phyloP scores from a whole-genome alignment of 2,329 filamentous ascomycete species.

The Didymella glomerata region DNA sequence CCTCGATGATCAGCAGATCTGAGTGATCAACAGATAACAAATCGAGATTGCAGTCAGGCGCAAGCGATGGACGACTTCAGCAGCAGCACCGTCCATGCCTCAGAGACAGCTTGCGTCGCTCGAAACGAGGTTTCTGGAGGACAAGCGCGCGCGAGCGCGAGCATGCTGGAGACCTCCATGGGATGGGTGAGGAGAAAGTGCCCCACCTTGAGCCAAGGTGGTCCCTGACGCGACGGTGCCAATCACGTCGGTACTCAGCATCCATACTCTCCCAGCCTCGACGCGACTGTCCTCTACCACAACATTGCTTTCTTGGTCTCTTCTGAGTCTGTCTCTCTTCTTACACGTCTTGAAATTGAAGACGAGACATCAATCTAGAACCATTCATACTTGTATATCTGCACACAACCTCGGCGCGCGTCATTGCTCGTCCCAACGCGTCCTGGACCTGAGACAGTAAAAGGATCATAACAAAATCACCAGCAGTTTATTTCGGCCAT shows the following conservation, averaged over 20 bases:
- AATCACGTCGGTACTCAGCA: constrained; percentile 18
- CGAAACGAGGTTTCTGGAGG: constrained; percentile 1
- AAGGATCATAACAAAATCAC: constrained; percentile 34
- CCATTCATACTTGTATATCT: background rate
- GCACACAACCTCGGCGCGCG: constrained; percentile 11
- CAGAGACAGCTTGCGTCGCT: background rate
- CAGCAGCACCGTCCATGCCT: background rate
- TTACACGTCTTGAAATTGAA: background rate
- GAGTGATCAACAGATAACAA: background rate
- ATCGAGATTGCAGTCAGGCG: background rate
- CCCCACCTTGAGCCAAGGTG: constrained; percentile 4
- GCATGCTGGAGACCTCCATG: constrained; percentile 16
- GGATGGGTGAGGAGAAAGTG: constrained; percentile 17
- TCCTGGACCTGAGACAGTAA: constrained; percentile 22
- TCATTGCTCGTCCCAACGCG: constrained; percentile 22
- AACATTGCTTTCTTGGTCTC: constrained; percentile 12
- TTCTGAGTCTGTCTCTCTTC: background rate
- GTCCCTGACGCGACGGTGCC: constrained; percentile 14
- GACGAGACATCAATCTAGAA: background rate
- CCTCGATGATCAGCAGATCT: background rate
- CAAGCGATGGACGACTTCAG: background rate
- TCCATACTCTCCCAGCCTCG: constrained; percentile 23
- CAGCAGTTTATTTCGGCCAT: constrained; percentile 26
- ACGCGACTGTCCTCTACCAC: constrained; percentile 24
- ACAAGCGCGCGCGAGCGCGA: constrained; percentile 15